Evolutionary conservation across 2,329 filamentous ascomycete species (phyloP), one percentile per base, ranked within the genome.

Genomic region (Colletotrichum sp.): DNA sequence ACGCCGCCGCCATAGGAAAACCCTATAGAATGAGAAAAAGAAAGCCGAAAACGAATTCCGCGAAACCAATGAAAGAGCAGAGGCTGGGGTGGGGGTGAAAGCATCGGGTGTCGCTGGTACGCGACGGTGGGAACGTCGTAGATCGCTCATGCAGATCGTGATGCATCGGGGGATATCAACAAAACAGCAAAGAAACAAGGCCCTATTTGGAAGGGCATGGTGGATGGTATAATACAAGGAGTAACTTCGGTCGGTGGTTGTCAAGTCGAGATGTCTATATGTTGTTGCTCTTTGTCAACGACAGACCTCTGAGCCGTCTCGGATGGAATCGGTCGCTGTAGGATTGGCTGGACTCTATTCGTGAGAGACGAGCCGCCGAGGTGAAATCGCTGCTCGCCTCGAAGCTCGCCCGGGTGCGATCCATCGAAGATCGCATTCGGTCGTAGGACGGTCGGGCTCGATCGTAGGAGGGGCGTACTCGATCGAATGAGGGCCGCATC

Each of bases 311-410:
- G n/a, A 88, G 77, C 43, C 86, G 82, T 56, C 86, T 82, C 21
- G 84, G 83, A 68, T 80, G 81, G 73, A 87, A 82, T 28, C 71
- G 78, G 32, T 78, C 76, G 61, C 76, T 79, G 66, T 82, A 81
- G 7, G 89, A 93, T 70, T 92, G 90, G 66, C 89, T 91, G 28
- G 94, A 96, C 86, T 98, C 97, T 78, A 98, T 92, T 77, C 96
- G 91, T 64, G 93, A 93, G 78, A 99, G 87, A 82, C 96, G 93
- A 48, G 95, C 95, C 16, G 96, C 96, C 32, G 94, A 96, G 1
- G 96, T 98, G 81, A 98, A 98, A 80, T 98, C 97, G 80, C 93
- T 94, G 83, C 93, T 97, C 48, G 92, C 92, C 85, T 98, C 96
- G 82, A 95, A 98, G 83, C 94, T 96, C 13, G 94, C 91, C 79